phyloP scores from a whole-genome alignment of 305 asterid genomes.

The Solanum aculeatissimum region DNA sequence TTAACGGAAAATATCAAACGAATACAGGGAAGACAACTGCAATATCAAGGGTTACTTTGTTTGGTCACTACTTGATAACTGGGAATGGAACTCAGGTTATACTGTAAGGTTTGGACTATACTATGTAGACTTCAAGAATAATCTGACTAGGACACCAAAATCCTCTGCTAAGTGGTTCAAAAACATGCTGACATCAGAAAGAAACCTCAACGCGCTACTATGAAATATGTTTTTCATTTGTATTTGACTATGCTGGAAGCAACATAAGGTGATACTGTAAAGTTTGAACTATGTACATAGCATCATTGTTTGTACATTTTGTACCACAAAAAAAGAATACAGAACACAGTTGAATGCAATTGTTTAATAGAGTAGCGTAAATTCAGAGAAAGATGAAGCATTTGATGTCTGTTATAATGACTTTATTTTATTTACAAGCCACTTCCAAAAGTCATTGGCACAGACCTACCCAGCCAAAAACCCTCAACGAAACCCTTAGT shows the following conservation, averaged over 20 bases:
- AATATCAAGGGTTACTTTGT: slow-evolving; percentile 63
- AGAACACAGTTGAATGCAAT: background rate
- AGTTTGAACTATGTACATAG: background rate
- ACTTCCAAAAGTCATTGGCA: background rate
- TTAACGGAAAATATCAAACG: background rate
- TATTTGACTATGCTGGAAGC: background rate
- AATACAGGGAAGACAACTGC: slow-evolving; percentile 64
- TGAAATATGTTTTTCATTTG: background rate
- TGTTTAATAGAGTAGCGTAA: background rate
- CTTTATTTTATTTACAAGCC: background rate
- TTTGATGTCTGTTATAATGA: background rate
- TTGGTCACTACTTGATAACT: slow-evolving; percentile 87
- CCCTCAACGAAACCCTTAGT: background rate
- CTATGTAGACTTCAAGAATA: slow-evolving; percentile 67
- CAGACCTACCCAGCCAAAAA: background rate
- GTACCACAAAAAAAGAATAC: background rate
- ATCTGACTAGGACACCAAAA: slow-evolving; percentile 74
- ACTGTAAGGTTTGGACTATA: slow-evolving; percentile 72
- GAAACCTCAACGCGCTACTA: background rate
- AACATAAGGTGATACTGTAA: background rate
- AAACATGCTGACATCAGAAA: slow-evolving; percentile 28
- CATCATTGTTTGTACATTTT: background rate
- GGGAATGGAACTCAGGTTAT: slow-evolving; percentile 96
- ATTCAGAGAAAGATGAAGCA: background rate
- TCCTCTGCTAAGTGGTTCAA: slow-evolving; percentile 69